These are phyloP conservation scores for Coemansia sp. DNA, from an alignment of 192 early-diverging fungal genomes.

Conservation along the genomic window DNA sequence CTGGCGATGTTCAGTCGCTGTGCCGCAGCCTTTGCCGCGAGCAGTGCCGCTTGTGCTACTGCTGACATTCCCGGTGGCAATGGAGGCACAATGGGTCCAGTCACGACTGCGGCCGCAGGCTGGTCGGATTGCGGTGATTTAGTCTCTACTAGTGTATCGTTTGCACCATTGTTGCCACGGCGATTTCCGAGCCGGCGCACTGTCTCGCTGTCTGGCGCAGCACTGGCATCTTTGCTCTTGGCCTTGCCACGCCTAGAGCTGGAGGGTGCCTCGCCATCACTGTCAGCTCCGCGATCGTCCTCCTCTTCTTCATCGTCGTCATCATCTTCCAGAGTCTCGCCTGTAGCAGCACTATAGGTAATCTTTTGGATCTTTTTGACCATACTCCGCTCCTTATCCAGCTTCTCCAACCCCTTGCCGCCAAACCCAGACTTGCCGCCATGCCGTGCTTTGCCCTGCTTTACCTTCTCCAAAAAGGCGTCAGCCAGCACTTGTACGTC, in stretches of 20 bases:
- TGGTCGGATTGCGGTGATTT: not conserved
- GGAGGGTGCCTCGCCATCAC: constrained; percentile 19
- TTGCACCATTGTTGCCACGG: constrained; percentile 33
- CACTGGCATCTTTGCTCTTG: constrained; percentile 56
- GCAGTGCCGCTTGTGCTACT: constrained; percentile 40
- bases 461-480: constrained; percentile 46
- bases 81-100: not conserved
- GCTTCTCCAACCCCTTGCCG: constrained; percentile 93
- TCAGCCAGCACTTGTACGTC: constrained; percentile 83
- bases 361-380: constrained; percentile 93
- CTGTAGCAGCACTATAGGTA: constrained; percentile 71
- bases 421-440: constrained; percentile 76
- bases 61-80: constrained; percentile 36
- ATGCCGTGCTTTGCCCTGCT: constrained; percentile 29
- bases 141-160: constrained; percentile 30
- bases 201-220: constrained; percentile 60
- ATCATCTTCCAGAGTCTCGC: constrained; percentile 59
- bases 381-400: constrained; percentile 89
- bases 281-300: constrained; percentile 48
- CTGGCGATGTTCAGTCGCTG: constrained; percentile 38
- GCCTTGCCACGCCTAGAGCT: constrained; percentile 17
- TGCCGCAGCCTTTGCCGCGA: constrained; percentile 48
- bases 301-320: constrained; percentile 68
- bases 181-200: not conserved
- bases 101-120: not conserved